Base-by-base conservation (phyloP, 1,139 yeast genomes). In the Diutina ranongensis region DNA sequence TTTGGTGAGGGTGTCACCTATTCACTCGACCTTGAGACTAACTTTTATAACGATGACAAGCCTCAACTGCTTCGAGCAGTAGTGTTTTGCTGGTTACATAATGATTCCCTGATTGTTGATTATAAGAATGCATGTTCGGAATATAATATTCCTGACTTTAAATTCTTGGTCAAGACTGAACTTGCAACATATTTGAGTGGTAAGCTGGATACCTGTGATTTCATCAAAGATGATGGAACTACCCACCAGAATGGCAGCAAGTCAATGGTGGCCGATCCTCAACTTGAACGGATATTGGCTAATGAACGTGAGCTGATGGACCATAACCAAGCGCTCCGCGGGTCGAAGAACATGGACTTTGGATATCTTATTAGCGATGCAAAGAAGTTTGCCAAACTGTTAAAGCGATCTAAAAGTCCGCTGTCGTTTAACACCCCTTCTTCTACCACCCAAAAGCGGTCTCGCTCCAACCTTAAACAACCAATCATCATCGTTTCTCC, bases 401-500 rank as follows among this genome's bases (percentile, higher is more conserved):
- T 76, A 52, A 79, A 80, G 53, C 62, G 65, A 47, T 59, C 69
- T 44, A 66, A 65, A 38, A 34, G 48, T 1, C 22, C 46, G 3
- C 18, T 18, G 13, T 7, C 44, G 10, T 2, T 21, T 22, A 9
- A 25, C 19, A 7, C 28, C 5, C 10, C 28, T 5, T 25, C 28
- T 5, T 25, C 28, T 7, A 4, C 34, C 15, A 15, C 15, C 5
- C 19, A 10, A 18, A 40, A 31, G 16, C 35, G 35, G 10, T n/a
- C 35, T 3, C 19, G 21, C 13, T 38, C 42, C 10, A 22, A 38
- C 32, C 25, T 38, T 18, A 38, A 38, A 9, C 42, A 25, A 16
- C 98, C 98, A n/a, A 88, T 92, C 53, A 86, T 92, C 49, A 67
- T 92, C 45, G 76, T 92, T 35, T 88, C 97, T 1, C 97, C 98